phyloP scores from a whole-genome alignment of 208 protist species.

The Borovskyia barvae region DNA sequence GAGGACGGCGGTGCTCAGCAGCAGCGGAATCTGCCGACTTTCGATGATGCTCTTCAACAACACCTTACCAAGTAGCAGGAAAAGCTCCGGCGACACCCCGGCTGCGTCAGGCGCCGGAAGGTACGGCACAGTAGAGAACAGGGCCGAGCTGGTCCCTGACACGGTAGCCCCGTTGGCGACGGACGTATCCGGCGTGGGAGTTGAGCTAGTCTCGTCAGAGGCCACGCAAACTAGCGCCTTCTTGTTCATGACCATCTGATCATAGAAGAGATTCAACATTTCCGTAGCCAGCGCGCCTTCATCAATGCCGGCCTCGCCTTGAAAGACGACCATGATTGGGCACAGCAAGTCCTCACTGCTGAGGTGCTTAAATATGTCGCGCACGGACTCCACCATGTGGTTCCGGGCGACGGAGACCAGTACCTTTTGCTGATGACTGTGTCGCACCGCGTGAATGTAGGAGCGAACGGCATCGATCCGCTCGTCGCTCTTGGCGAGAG shows the following conservation, averaged over 20 bases:
- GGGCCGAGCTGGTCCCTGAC: background rate
- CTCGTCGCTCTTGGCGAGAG: slow-evolving; percentile 52
- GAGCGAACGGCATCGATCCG: slow-evolving; percentile 54
- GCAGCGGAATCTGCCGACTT: slow-evolving; percentile 50
- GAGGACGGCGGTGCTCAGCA: slow-evolving; percentile 59
- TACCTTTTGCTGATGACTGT: slow-evolving; percentile 26
- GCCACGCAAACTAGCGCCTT: slow-evolving; percentile 46
- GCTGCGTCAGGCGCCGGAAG: slow-evolving; percentile 37
- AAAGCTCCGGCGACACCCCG: slow-evolving; percentile 29
- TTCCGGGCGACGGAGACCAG: slow-evolving; percentile 61
- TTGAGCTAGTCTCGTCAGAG: slow-evolving; percentile 5
- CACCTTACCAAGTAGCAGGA: slow-evolving; percentile 57
- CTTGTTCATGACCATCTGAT: slow-evolving; percentile 47
- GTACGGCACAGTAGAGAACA: slow-evolving; percentile 30
- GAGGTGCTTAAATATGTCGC: slow-evolving; percentile 41
- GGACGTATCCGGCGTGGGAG: background rate
- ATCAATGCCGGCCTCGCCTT: slow-evolving; percentile 71
- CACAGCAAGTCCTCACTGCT: slow-evolving; percentile 36
- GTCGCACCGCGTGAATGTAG: slow-evolving; percentile 62
- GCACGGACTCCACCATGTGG: slow-evolving; percentile 69
- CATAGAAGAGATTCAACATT: slow-evolving; percentile 72
- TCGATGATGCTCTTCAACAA: slow-evolving; percentile 69
- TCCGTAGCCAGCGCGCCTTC: slow-evolving; percentile 67
- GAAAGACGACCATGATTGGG: slow-evolving; percentile 72
- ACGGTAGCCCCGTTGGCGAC: background rate